A percentile compares a stretch with the other conserved stretches of the same genome.
Conservation (phyloP, 345 rosid genomes). For the Eucalyptus tenuipes region DNA sequence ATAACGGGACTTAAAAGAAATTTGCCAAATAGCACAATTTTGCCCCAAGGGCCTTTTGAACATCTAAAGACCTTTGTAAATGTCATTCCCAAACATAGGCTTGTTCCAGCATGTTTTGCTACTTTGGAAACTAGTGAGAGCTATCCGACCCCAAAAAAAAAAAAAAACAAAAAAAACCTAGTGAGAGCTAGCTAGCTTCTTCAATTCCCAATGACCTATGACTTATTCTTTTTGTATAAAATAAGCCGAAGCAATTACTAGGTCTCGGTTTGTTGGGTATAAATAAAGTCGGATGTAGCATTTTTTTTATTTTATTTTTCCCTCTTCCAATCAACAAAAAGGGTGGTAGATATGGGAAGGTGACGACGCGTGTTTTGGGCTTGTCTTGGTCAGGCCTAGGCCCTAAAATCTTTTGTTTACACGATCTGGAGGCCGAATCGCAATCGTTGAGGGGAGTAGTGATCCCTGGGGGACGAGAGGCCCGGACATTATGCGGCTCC, state of each 20-base stretch:
- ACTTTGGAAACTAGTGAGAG: neutral
- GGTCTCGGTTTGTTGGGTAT: neutral
- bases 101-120: neutral
- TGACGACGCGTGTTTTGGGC: neutral
- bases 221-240: neutral
- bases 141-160: too few relatives aligned
- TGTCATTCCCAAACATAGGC: too few relatives aligned
- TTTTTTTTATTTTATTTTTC: rapidly evolving
- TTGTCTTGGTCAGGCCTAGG: neutral
- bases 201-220: neutral
- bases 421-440: too few relatives aligned
- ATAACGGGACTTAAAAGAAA: too few relatives aligned
- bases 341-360: neutral
- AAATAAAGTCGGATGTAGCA: neutral
- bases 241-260: neutral
- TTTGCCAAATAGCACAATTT: too few relatives aligned
- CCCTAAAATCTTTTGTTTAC: neutral
- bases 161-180: too few relatives aligned
- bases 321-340: neutral
- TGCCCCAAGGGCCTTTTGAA: too few relatives aligned
- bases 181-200: neutral
- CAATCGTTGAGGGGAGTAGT: neutral
- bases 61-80: too few relatives aligned
- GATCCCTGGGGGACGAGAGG: neutral
- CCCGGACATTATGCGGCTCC: neutral